Evolutionary conservation across 2,329 filamentous ascomycete genomes (phyloP).

Genomic region (Cladophialophora psammophila): DNA sequence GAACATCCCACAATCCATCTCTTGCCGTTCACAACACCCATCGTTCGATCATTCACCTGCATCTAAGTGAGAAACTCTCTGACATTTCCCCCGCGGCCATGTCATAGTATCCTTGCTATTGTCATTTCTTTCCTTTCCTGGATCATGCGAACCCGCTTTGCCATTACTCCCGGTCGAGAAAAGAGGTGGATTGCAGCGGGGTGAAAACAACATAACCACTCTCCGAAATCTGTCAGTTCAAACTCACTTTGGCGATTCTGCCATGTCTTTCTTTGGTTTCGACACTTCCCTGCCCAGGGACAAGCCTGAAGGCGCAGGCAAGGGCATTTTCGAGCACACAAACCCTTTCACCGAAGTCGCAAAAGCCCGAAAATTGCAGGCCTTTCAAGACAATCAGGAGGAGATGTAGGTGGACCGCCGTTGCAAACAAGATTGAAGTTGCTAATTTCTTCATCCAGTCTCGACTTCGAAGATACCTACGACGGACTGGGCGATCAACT

Average conservation of each 20-base stretch:
- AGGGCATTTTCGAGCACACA: conserved; percentile 77
- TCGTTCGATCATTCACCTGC: neutral
- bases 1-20: conserved; percentile 7
- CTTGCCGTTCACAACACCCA: neutral
- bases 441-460: conserved; percentile 58
- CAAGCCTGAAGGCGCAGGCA: conserved; percentile 61
- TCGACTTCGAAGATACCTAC: conserved; percentile 97
- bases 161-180: conserved; percentile 33
- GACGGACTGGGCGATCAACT: conserved; percentile 91
- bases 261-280: conserved; percentile 93
- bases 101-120: conserved; percentile 25
- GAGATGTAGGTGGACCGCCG: conserved; percentile 57
- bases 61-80: neutral
- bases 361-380: conserved; percentile 56
- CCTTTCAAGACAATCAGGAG: conserved; percentile 61
- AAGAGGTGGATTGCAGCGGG: conserved; percentile 35
- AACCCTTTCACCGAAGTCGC: conserved; percentile 90
- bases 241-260: neutral
- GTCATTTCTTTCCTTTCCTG: conserved; percentile 34
- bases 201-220: conserved; percentile 5
- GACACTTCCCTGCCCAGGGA: conserved; percentile 72
- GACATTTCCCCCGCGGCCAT: conserved; percentile 22
- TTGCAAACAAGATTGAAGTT: neutral
- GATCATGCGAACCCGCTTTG: conserved; percentile 35
- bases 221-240: conserved; percentile 55